phyloP scores from a whole-genome alignment of 495 filamentous ascomycete species.

The Hypoxylon crocopeplum region DNA sequence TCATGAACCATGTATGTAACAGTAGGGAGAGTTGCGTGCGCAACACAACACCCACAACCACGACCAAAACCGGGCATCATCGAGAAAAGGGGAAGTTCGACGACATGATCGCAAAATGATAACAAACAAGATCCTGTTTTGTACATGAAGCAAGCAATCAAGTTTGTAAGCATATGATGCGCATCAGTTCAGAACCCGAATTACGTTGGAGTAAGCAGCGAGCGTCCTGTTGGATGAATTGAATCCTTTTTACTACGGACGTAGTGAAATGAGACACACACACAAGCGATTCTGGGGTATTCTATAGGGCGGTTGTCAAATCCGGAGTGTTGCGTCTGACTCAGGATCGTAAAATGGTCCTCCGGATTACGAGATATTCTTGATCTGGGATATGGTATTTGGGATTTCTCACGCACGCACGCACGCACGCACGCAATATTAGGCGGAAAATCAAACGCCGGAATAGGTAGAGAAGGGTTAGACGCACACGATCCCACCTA shows the following conservation, averaged over 20 bases:
- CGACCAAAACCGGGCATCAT: conserved; percentile 14
- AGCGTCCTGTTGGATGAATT: conserved; percentile 1
- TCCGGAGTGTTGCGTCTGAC: conserved; percentile 40
- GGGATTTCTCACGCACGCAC: conserved; percentile 35
- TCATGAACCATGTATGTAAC: too few species aligned
- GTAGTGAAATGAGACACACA: conserved; percentile 4
- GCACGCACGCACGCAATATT: conserved; percentile 15
- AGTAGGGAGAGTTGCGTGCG: conserved; percentile 6
- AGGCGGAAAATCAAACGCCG: conserved; percentile 41
- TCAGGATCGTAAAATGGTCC: conserved; percentile 36
- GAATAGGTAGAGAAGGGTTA: conserved; percentile 17
- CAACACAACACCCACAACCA: conserved; percentile 5
- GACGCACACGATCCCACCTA: conserved; percentile 24
- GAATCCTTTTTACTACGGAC: conserved; percentile 16
- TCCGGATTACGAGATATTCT: conserved; percentile 29
- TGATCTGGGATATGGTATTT: conserved; percentile 18
- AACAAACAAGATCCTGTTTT: conserved; percentile 9
- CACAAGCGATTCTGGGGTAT: conserved; percentile 10
- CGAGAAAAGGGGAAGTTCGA: conserved; percentile 22
- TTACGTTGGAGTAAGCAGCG: conserved; percentile 28
- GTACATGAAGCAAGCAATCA: conserved; percentile 2
- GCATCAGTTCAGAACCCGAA: conserved; percentile 17
- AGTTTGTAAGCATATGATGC: conserved; percentile 18
- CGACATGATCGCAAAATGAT: conserved; percentile 25
- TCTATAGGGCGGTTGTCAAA: conserved; percentile 31